A percentile compares a stretch with the other conserved stretches of the same genome.
These are phyloP conservation scores for Geotrichum europaeum DNA, from an alignment of 1,139 yeast genomes.

Conservation along the genomic window DNA sequence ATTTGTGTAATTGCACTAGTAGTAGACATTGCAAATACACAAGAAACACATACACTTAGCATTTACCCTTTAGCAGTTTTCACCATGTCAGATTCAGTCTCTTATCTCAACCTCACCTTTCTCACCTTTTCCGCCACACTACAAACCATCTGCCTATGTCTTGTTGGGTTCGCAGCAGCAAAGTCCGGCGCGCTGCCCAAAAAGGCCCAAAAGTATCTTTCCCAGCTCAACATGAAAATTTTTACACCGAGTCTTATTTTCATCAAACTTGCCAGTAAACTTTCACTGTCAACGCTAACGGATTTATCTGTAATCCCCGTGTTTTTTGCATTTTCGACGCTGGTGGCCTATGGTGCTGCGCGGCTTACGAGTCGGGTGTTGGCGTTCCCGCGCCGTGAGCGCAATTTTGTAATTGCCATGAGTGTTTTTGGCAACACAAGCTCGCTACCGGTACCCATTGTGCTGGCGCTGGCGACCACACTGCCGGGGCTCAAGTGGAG, in stretches of 20 bases:
- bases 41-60: not conserved
- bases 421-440: slow-evolving; percentile 80
- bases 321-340: slow-evolving; percentile 57
- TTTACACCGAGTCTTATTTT: slow-evolving; percentile 82
- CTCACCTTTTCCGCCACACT: slow-evolving; percentile 71
- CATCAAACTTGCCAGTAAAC: slow-evolving; percentile 66
- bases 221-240: slow-evolving; percentile 64
- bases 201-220: slow-evolving; percentile 57
- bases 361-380: slow-evolving; percentile 43
- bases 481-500: slow-evolving; percentile 72
- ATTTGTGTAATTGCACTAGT: not conserved
- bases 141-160: slow-evolving; percentile 66
- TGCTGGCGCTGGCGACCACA: slow-evolving; percentile 62
- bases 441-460: slow-evolving; percentile 53
- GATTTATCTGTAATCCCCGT: slow-evolving; percentile 69
- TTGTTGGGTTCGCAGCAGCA: slow-evolving; percentile 67
- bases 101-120: slow-evolving; percentile 51
- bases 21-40: not conserved
- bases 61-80: not conserved
- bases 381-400: slow-evolving; percentile 53
- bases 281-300: slow-evolving; percentile 56
- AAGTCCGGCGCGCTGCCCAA: slow-evolving; percentile 50
- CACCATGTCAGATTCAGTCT: slow-evolving; percentile 29
- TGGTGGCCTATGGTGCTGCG: slow-evolving; percentile 53
- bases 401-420: slow-evolving; percentile 81